Conservation (phyloP, 2,329 filamentous ascomycete species). For the Talaromyces sp. region DNA sequence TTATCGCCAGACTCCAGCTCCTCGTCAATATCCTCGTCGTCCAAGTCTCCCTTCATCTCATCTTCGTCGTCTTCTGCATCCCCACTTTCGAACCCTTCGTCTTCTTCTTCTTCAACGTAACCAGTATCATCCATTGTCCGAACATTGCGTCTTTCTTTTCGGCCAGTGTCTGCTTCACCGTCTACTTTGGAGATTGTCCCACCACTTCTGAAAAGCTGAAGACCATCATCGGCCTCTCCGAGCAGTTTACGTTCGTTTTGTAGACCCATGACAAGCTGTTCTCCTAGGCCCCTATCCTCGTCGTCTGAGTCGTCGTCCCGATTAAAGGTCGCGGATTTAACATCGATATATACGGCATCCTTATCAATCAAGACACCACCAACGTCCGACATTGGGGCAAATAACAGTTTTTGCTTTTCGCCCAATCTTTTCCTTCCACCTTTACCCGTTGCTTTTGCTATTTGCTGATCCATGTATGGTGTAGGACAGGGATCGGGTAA, state of each 20-base stretch:
- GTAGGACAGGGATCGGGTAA: conserved; percentile 95
- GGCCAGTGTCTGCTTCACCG: conserved; percentile 58
- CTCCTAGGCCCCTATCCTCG: conserved; percentile 81
- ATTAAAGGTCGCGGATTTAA: conserved; percentile 71
- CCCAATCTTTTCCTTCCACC: conserved; percentile 76
- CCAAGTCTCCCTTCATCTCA: conserved; percentile 37
- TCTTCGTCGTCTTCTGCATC: conserved; percentile 54
- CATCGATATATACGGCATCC: conserved; percentile 87
- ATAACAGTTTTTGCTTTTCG: conserved; percentile 94
- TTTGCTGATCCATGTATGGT: conserved; percentile 81
- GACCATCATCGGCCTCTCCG: conserved; percentile 76
- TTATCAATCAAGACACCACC: conserved; percentile 95
- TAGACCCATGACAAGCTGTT: conserved; percentile 88
- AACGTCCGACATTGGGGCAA: conserved; percentile 97
- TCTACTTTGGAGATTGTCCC: conserved; percentile 60
- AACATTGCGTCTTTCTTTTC: conserved; percentile 54
- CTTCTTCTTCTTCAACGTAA: conserved; percentile 56
- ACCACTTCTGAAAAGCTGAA: conserved; percentile 82
- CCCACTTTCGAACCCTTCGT: conserved; percentile 48
- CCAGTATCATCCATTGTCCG: conserved; percentile 53
- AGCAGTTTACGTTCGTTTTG: conserved; percentile 80
- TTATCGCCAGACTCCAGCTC: conserved; percentile 31
- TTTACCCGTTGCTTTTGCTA: conserved; percentile 82
- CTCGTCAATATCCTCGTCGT: conserved; percentile 38
- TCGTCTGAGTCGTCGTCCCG: conserved; percentile 60